phyloP scores from a whole-genome alignment of 2,329 filamentous ascomycete genomes.

The Paecilomyces formosus region DNA sequence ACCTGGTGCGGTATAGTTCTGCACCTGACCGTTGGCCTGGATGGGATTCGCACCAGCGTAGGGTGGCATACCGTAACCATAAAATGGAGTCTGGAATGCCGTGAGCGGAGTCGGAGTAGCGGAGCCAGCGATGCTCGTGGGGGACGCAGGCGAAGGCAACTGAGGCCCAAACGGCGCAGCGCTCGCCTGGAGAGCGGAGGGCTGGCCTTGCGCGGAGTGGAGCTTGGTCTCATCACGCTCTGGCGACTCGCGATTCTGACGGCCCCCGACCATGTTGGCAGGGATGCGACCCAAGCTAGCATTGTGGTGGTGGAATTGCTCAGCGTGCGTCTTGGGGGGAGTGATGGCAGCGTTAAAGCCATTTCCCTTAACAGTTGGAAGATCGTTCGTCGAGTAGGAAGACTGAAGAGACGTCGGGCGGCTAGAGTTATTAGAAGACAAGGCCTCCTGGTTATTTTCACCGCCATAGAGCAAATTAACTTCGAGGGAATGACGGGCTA shows the following conservation, averaged over 20 bases:
- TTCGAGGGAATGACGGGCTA: slow-evolving; percentile 39
- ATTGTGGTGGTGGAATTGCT: slow-evolving; percentile 65
- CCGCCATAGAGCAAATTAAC: slow-evolving; percentile 29
- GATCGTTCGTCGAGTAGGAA: slow-evolving; percentile 84
- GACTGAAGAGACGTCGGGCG: slow-evolving; percentile 54
- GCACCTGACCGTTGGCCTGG: slow-evolving; percentile 27
- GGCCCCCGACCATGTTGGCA: slow-evolving; percentile 54
- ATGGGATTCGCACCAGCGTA: slow-evolving; percentile 45
- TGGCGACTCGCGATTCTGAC: slow-evolving; percentile 43
- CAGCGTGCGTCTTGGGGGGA: slow-evolving; percentile 51
- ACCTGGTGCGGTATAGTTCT: slow-evolving; percentile 47
- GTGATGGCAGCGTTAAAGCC: slow-evolving; percentile 40
- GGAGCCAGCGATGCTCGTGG: slow-evolving; percentile 16
- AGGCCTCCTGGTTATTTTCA: slow-evolving; percentile 18
- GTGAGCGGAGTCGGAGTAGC: slow-evolving; percentile 25
- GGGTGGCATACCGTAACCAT: slow-evolving; percentile 45
- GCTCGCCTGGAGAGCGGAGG: slow-evolving; percentile 70
- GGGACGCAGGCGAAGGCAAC: slow-evolving; percentile 32
- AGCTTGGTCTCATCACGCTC: slow-evolving; percentile 41
- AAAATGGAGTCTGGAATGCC: slow-evolving; percentile 34
- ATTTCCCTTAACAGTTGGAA: slow-evolving; percentile 73
- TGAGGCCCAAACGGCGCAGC: slow-evolving; percentile 71
- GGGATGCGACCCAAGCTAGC: slow-evolving; percentile 75
- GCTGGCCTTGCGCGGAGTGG: slow-evolving; percentile 51
- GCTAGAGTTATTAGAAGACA: slow-evolving; percentile 23